phyloP scores from a whole-genome alignment of 2,329 filamentous ascomycete genomes.

The Hysterium pulicare region DNA sequence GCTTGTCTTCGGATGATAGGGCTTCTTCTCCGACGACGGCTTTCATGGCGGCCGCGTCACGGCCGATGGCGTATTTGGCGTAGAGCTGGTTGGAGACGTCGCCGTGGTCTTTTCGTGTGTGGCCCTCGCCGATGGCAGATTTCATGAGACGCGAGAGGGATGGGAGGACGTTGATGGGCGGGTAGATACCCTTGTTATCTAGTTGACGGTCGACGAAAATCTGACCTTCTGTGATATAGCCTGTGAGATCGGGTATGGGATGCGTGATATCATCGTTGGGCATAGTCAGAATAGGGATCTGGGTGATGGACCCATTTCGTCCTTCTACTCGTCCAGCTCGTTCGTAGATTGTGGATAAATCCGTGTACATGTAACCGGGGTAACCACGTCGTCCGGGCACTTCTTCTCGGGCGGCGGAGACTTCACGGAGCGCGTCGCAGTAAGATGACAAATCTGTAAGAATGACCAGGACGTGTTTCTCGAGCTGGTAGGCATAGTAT shows the following conservation, averaged over 20 bases:
- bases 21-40: constrained; percentile 98
- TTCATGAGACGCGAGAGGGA: constrained; percentile 99
- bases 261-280: constrained; percentile 99
- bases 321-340: constrained; percentile 96
- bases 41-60: constrained; percentile 98
- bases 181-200: constrained; percentile 95
- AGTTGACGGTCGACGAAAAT: constrained; percentile 95
- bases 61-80: constrained; percentile 98
- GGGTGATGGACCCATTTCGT: constrained; percentile 96
- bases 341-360: constrained; percentile 99
- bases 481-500: constrained; percentile 99
- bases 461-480: constrained; percentile 99
- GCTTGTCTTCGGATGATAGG: constrained; percentile 90
- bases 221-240: constrained; percentile 98
- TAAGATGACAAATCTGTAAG: constrained; percentile 97
- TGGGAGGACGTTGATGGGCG: constrained; percentile 96
- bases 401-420: constrained; percentile 96
- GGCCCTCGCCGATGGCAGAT: constrained; percentile 95
- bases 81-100: constrained; percentile 99
- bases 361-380: constrained; percentile 99
- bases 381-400: constrained; percentile 98
- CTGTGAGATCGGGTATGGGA: constrained; percentile 96
- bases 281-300: constrained; percentile 99
- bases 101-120: constrained; percentile 93
- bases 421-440: constrained; percentile 97